Evolutionary conservation across 768 basidiomycete species (phyloP).

Genomic region (Polyporus arcularius): DNA sequence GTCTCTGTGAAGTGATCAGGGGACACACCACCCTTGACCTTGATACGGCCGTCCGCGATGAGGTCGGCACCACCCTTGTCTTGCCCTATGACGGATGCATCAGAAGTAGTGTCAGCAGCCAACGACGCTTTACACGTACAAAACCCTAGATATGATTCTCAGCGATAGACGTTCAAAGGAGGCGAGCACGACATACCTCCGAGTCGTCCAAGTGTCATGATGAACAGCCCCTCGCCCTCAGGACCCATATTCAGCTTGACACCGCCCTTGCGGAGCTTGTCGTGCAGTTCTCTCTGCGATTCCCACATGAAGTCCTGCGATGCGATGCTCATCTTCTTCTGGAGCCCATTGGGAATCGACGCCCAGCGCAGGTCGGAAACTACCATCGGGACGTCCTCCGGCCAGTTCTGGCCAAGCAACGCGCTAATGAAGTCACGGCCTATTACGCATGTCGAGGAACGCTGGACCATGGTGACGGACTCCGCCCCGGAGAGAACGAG

Average conservation of each 20-base stretch:
- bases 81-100: constrained; percentile 6
- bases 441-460: constrained; percentile 39
- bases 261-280: constrained; percentile 38
- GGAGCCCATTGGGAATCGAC: constrained; percentile 27
- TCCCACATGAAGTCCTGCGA: constrained; percentile 26
- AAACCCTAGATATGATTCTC: background rate
- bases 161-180: background rate
- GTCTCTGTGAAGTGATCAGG: constrained; percentile 12
- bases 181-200: constrained; percentile 34
- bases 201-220: constrained; percentile 31
- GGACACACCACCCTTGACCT: constrained; percentile 23
- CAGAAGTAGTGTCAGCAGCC: background rate
- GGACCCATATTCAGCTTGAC: constrained; percentile 38
- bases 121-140: background rate
- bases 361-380: constrained; percentile 26
- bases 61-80: constrained; percentile 26
- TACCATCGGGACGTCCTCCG: constrained; percentile 25
- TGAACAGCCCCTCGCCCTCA: constrained; percentile 33
- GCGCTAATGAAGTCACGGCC: constrained; percentile 12
- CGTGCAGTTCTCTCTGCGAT: constrained; percentile 35
- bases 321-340: constrained; percentile 23
- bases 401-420: constrained; percentile 1
- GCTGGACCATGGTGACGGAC: constrained; percentile 43
- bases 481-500: constrained; percentile 33
- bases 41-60: constrained; percentile 22